Evolutionary conservation across 305 asterid species (phyloP).

Genomic region (Plantago lanceolata): DNA sequence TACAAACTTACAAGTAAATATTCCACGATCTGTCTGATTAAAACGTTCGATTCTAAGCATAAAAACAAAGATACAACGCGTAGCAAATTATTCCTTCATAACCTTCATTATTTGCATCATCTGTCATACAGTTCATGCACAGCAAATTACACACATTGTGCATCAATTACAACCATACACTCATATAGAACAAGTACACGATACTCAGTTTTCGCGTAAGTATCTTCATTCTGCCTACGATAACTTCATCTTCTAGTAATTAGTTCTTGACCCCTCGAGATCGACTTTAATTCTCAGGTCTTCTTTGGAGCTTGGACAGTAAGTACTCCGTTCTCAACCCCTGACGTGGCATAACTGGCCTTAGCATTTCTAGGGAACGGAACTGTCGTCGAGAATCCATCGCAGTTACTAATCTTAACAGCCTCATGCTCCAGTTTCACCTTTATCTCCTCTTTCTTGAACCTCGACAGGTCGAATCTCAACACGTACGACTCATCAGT

Average conservation of each 20-base stretch:
- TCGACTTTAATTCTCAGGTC: background rate
- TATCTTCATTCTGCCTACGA: background rate
- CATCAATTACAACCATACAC: constrained; percentile 5
- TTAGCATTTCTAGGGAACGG: constrained; percentile 7
- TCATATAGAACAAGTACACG: constrained; percentile 8
- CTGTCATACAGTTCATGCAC: constrained; percentile 10
- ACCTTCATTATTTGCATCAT: constrained; percentile 10
- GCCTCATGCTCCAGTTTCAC: constrained; percentile 11
- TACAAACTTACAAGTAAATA: background rate
- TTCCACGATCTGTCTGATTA: background rate
- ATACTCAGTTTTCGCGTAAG: background rate
- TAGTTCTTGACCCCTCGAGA: background rate
- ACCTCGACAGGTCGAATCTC: constrained; percentile 7
- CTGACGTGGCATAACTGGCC: constrained; percentile 1
- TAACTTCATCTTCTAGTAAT: background rate
- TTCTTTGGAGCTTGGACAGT: constrained; percentile 15
- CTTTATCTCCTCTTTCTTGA: constrained; percentile 14
- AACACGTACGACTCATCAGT: constrained; percentile 11
- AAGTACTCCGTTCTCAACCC: background rate
- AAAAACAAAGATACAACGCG: background rate
- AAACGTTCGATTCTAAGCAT: background rate
- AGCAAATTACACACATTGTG: background rate
- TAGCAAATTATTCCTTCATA: background rate
- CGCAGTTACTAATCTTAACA: background rate
- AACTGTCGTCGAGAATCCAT: constrained; percentile 12